Conservation (phyloP, 192 early-diverging fungal species). For the Coemansia sp. region DNA sequence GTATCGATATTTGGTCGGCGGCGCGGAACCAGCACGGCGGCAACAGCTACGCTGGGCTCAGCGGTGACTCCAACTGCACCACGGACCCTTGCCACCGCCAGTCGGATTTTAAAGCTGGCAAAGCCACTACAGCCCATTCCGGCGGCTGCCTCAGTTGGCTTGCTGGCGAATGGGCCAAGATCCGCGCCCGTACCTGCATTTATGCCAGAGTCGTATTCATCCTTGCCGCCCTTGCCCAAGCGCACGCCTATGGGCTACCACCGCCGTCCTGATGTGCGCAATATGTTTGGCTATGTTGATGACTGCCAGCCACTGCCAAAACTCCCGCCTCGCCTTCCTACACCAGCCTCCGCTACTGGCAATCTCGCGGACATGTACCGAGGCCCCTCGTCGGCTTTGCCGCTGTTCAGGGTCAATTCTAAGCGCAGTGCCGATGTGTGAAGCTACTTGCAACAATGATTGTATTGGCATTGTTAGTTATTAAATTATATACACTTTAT, state of each 20-base stretch:
- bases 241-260: neutral
- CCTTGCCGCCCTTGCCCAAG: neutral
- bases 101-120: neutral
- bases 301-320: neutral
- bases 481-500: no score
- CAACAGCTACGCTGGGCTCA: neutral
- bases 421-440: neutral
- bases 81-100: neutral
- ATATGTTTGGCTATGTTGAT: slow-evolving; percentile 1
- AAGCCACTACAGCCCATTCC: neutral
- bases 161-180: neutral
- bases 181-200: neutral
- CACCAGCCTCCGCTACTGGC: neutral
- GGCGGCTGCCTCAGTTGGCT: no score
- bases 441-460: neutral
- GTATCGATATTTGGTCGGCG: neutral
- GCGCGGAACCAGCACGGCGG: neutral
- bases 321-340: neutral
- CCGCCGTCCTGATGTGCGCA: neutral
- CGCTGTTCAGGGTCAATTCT: neutral
- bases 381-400: neutral
- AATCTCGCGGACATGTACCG: neutral
- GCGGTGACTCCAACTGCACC: neutral
- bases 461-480: no score
- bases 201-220: neutral